Evolutionary conservation across 2,329 filamentous ascomycete genomes (phyloP).

Genomic region (Alternaria burnsii): DNA sequence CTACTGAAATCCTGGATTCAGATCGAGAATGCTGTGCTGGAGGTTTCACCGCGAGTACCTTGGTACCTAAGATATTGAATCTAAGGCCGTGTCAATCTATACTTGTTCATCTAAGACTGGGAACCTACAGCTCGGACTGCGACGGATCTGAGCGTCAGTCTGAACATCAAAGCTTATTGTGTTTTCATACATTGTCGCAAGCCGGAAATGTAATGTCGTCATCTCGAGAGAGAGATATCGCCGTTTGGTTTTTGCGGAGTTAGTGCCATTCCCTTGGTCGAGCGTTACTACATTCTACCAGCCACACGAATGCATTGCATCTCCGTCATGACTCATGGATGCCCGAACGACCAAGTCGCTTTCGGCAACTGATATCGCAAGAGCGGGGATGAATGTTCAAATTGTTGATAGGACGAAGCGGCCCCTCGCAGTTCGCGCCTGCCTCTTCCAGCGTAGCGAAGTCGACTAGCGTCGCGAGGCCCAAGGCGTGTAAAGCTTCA

Average conservation of each 20-base stretch:
- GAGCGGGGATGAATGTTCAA: background rate
- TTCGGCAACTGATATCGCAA: slow-evolving; percentile 1
- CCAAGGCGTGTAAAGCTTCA: slow-evolving; percentile 6
- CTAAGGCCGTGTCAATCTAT: background rate
- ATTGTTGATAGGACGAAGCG: slow-evolving; percentile 1
- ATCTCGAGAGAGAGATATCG: background rate
- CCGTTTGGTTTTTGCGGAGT: background rate
- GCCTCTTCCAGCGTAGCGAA: slow-evolving; percentile 8
- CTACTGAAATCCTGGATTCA: too few species aligned
- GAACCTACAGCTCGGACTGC: background rate
- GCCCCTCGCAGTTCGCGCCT: slow-evolving; percentile 4
- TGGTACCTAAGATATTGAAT: background rate
- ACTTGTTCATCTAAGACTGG: background rate
- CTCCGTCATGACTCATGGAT: slow-evolving; percentile 1
- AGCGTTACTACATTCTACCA: background rate
- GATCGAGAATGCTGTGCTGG: too few species aligned
- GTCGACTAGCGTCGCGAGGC: background rate
- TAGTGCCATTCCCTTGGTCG: background rate
- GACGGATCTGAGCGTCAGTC: background rate
- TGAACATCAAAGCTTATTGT: background rate
- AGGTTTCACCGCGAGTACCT: background rate
- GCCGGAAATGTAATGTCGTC: background rate
- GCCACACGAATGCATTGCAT: background rate
- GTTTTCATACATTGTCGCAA: background rate
- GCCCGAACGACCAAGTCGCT: background rate